Evolutionary conservation across 169 alveolate genomes (phyloP).

Genomic region (Neospora caninum): DNA sequence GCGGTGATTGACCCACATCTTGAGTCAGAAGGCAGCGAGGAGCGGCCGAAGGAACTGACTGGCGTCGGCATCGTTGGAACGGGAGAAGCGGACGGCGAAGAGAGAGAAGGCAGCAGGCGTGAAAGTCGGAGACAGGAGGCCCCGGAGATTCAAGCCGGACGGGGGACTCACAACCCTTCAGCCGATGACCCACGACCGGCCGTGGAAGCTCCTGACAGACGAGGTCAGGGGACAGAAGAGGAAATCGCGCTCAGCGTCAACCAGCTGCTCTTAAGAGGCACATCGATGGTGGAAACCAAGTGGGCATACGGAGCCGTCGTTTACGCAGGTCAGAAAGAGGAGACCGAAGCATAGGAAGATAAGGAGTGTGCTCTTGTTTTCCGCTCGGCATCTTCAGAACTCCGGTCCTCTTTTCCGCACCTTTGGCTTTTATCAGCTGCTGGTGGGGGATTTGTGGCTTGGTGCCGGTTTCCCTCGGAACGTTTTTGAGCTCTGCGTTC

Average conservation of each 20-base stretch:
- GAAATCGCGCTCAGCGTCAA: conserved; percentile 9
- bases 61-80: not conserved
- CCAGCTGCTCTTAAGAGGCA: conserved; percentile 32
- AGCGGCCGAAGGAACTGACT: not conserved
- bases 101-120: too few relatives aligned
- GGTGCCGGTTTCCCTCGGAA: too few relatives aligned
- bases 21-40: not conserved
- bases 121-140: too few relatives aligned
- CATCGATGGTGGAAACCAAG: conserved; percentile 78
- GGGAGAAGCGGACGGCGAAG: not conserved
- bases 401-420: not conserved
- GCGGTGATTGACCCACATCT: too few relatives aligned
- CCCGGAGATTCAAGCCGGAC: too few relatives aligned
- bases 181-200: too few relatives aligned
- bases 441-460: not conserved
- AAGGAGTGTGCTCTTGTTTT: not conserved
- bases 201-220: too few relatives aligned
- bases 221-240: not conserved
- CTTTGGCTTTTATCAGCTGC: not conserved
- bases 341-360: not conserved
- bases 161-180: too few relatives aligned
- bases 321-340: conserved; percentile 88
- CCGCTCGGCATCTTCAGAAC: not conserved
- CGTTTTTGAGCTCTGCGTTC: too few relatives aligned
- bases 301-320: conserved; percentile 93